Percentiles rank a stretch among this genome's conserved stretches.
Conservation (phyloP, 108 stramenopile species). For the Asterionellopsis glacialis region DNA sequence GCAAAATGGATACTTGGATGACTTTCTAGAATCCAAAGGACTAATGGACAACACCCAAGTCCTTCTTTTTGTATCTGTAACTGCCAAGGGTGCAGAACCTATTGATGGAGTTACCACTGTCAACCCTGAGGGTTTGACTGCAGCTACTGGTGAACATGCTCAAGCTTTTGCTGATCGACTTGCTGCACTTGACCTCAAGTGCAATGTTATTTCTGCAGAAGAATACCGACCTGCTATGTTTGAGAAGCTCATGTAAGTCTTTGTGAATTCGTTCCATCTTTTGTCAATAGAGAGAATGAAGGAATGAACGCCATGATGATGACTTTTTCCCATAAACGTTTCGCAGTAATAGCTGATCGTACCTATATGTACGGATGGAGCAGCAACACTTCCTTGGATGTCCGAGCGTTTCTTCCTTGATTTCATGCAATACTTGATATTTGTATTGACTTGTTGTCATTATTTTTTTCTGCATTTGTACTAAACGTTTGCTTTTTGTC, state of each 20-base stretch:
- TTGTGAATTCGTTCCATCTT: neutral
- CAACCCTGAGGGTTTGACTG: constrained; percentile 91
- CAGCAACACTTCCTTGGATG: constrained; percentile 8
- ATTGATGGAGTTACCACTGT: constrained; percentile 86
- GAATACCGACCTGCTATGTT: constrained; percentile 78
- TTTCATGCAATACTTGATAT: neutral
- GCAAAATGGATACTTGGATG: constrained; percentile 89
- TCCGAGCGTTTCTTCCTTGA: constrained; percentile 1
- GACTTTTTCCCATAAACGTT: constrained; percentile 10
- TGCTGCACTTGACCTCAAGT: constrained; percentile 61
- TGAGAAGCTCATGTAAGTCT: constrained; percentile 84
- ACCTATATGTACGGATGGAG: neutral
- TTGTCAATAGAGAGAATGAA: neutral
- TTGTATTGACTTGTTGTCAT: neutral
- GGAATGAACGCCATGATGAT: neutral
- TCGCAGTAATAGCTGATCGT: constrained; percentile 4
- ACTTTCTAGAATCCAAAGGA: constrained; percentile 61
- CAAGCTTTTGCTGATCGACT: constrained; percentile 78
- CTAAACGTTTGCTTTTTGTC: no score
- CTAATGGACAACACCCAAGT: constrained; percentile 79
- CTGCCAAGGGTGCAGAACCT: constrained; percentile 77
- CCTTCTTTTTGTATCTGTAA: constrained; percentile 81
- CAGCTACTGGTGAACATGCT: constrained; percentile 80
- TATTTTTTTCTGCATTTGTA: neutral
- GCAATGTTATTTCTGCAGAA: constrained; percentile 59